Evolutionary conservation across 768 basidiomycete species (phyloP).

Genomic region (Kwoniella heveanensis): DNA sequence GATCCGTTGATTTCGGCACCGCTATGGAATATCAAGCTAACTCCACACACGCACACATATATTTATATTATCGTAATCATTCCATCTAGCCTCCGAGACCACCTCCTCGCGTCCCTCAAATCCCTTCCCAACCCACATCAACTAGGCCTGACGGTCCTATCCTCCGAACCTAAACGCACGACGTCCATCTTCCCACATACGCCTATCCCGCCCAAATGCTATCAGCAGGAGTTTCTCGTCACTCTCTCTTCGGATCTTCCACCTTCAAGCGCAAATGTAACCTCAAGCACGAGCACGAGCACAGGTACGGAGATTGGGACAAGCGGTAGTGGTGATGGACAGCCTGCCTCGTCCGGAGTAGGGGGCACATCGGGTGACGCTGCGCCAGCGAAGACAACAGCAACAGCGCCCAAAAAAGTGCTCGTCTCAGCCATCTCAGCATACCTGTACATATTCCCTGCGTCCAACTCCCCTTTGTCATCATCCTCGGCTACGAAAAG

Average conservation of each 20-base stretch:
- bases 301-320: too few species aligned
- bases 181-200: constrained; percentile 74
- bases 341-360: too few species aligned
- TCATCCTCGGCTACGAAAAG: neutral
- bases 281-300: too few species aligned
- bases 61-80: too few species aligned
- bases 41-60: too few species aligned
- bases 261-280: too few species aligned
- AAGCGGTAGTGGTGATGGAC: too few species aligned
- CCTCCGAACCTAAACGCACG: constrained; percentile 61
- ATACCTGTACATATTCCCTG: constrained; percentile 66
- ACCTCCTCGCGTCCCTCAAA: constrained; percentile 26
- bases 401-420: constrained; percentile 56
- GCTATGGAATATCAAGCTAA: too few species aligned
- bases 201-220: constrained; percentile 62
- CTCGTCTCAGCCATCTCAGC: constrained; percentile 71
- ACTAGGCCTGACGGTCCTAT: constrained; percentile 34
- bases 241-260: constrained; percentile 65
- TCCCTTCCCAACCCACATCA: constrained; percentile 25
- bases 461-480: constrained; percentile 67
- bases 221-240: constrained; percentile 57
- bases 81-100: constrained; percentile 29
- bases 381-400: too few species aligned
- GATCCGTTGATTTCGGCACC: too few species aligned
- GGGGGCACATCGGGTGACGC: too few species aligned